These are phyloP conservation scores for Hymenochaete sp. DNA, from an alignment of 1,284 basidiomycete species.

Conservation along the genomic window DNA sequence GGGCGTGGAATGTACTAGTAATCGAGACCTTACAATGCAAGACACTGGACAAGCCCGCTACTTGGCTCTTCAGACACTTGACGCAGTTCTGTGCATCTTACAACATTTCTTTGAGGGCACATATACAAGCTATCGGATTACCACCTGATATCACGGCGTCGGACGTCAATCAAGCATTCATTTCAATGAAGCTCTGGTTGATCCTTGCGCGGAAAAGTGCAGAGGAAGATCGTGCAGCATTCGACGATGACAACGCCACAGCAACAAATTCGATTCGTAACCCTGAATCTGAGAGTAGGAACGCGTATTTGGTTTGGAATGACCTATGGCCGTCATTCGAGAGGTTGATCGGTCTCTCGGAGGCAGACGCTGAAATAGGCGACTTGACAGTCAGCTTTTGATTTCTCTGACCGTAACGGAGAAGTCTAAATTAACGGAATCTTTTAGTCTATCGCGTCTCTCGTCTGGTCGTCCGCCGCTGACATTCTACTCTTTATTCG, in stretches of 20 bases:
- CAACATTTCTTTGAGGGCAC: conserved; percentile 35
- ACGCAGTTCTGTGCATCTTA: conserved; percentile 40
- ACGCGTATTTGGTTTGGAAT: conserved; percentile 51
- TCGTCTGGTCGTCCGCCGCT: conserved; percentile 51
- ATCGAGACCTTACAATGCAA: conserved; percentile 42
- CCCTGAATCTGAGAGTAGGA: conserved; percentile 23
- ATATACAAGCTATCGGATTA: conserved; percentile 27
- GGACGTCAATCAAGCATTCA: conserved; percentile 59
- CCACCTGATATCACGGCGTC: conserved; percentile 36
- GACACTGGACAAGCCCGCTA: conserved; percentile 31
- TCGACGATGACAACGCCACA: conserved; percentile 2
- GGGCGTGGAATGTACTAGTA: conserved; percentile 55
- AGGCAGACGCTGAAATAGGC: conserved; percentile 37
- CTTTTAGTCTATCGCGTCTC: conserved; percentile 44
- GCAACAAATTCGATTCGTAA: background rate
- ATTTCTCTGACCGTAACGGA: background rate
- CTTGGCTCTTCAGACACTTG: conserved; percentile 40
- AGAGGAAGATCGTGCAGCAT: conserved; percentile 21
- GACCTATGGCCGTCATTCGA: conserved; percentile 66
- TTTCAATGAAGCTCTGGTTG: conserved; percentile 61
- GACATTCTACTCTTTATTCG: conserved; percentile 58
- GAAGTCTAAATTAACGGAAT: background rate
- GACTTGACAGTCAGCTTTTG: conserved; percentile 29
- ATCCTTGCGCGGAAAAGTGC: conserved; percentile 38
- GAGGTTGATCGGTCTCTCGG: conserved; percentile 39